Conservation (phyloP, 2,329 filamentous ascomycete genomes). For the Aspergillus floridensis region DNA sequence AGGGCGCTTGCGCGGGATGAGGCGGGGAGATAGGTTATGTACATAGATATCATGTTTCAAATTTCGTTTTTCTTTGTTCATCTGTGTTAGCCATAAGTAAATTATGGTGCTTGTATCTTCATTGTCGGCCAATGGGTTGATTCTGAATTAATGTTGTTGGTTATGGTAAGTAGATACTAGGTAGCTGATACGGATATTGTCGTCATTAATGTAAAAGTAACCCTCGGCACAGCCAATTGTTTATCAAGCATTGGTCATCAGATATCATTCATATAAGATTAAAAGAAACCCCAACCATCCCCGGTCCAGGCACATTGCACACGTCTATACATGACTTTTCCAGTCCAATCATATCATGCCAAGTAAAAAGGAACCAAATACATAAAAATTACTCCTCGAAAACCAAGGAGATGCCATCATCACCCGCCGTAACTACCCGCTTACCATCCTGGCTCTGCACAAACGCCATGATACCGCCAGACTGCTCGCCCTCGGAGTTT, state of each 20-base stretch:
- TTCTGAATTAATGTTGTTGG: too few species aligned
- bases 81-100: not conserved
- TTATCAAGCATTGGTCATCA: not conserved
- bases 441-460: slow-evolving; percentile 74
- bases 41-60: not conserved
- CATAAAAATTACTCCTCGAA: slow-evolving; percentile 39
- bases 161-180: too few species aligned
- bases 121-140: not conserved
- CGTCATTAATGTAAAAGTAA: too few species aligned
- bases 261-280: not conserved
- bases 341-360: slow-evolving; percentile 1
- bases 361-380: not conserved
- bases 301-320: not conserved
- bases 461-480: slow-evolving; percentile 82
- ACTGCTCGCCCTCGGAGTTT: slow-evolving; percentile 68
- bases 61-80: not conserved
- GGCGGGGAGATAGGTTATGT: not conserved
- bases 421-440: slow-evolving; percentile 81
- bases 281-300: not conserved
- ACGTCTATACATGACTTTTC: slow-evolving; percentile 15
- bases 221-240: not conserved
- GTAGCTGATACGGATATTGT: too few species aligned
- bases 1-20: not conserved
- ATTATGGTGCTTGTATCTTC: not conserved
- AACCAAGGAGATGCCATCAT: slow-evolving; percentile 61